A percentile compares a stretch with the other conserved stretches of the same genome.
Conservation (phyloP, 129 eudicot genomes). For the Lonicera japonica region DNA sequence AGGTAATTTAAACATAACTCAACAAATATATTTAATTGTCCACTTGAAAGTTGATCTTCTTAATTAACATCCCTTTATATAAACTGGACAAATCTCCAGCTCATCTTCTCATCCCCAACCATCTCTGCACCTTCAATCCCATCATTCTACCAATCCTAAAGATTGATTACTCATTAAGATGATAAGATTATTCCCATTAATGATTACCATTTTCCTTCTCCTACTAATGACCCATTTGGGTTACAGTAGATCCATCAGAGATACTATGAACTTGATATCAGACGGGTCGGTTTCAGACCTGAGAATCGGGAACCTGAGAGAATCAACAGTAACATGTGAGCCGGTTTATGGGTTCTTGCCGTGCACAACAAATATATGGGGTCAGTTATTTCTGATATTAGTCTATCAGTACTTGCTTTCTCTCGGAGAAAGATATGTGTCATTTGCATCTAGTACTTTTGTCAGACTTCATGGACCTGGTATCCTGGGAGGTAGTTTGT, state of each 20-base stretch:
- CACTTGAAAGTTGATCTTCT: no score
- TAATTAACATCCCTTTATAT: no score
- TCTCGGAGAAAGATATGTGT: constrained; percentile 43
- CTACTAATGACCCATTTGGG: constrained; percentile 4
- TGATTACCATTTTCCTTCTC: constrained; percentile 6
- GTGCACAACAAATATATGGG: constrained; percentile 56
- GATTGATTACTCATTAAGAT: no score
- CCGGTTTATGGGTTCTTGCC: constrained; percentile 70
- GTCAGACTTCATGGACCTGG: constrained; percentile 53
- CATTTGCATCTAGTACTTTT: constrained; percentile 44
- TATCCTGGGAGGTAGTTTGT: constrained; percentile 54
- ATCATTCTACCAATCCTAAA: no score
- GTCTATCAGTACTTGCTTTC: constrained; percentile 56
- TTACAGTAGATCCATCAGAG: constrained; percentile 18
- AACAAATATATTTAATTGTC: no score
- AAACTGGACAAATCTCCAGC: no score
- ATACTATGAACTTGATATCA: constrained; percentile 7
- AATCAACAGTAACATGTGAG: constrained; percentile 42
- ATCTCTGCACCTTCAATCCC: no score
- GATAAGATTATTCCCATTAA: no score
- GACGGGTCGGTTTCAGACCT: constrained; percentile 16
- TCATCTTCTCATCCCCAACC: no score
- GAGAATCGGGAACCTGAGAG: background rate
- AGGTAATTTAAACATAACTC: no score
- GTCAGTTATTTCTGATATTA: constrained; percentile 46